Percentiles rank a stretch among this genome's conserved stretches.
phyloP scores from a whole-genome alignment of 495 filamentous ascomycete species.

The Penicillium egyptiacum region DNA sequence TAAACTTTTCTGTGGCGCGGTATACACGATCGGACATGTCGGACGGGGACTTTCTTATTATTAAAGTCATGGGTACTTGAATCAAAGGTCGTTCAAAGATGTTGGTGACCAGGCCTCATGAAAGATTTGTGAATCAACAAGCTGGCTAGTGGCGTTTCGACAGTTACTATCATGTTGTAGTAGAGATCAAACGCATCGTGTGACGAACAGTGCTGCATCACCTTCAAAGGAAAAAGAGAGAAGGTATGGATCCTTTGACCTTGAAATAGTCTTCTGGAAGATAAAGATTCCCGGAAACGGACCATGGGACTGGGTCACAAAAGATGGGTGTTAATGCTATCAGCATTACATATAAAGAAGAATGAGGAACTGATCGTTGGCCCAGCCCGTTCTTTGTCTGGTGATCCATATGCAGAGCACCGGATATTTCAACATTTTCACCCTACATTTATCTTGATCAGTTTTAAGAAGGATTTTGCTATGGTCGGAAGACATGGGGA shows the following conservation, averaged over 20 bases:
- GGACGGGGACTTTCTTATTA: conserved; percentile 14
- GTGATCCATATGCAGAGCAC: conserved; percentile 28
- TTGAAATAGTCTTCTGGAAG: conserved; percentile 27
- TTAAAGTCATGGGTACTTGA: conserved; percentile 22
- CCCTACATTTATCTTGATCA: conserved; percentile 9
- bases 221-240: conserved; percentile 13
- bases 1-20: conserved; percentile 38
- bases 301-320: conserved; percentile 42
- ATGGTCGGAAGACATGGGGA: conserved; percentile 17
- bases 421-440: conserved; percentile 4
- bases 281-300: conserved; percentile 42
- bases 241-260: conserved; percentile 34
- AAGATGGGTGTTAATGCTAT: conserved; percentile 28
- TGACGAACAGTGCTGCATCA: conserved; percentile 22
- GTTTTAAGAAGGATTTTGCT: conserved; percentile 11
- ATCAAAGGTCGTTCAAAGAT: conserved; percentile 10
- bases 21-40: conserved; percentile 34
- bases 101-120: conserved; percentile 19
- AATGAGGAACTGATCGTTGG: conserved; percentile 14
- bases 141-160: conserved; percentile 3
- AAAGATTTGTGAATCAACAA: conserved; percentile 10
- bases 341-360: conserved; percentile 38
- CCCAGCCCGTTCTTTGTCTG: conserved; percentile 20
- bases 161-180: conserved; percentile 23
- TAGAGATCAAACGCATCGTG: conserved; percentile 18